Conservation (phyloP, 495 filamentous ascomycete species). For the Tuber calosporum region DNA sequence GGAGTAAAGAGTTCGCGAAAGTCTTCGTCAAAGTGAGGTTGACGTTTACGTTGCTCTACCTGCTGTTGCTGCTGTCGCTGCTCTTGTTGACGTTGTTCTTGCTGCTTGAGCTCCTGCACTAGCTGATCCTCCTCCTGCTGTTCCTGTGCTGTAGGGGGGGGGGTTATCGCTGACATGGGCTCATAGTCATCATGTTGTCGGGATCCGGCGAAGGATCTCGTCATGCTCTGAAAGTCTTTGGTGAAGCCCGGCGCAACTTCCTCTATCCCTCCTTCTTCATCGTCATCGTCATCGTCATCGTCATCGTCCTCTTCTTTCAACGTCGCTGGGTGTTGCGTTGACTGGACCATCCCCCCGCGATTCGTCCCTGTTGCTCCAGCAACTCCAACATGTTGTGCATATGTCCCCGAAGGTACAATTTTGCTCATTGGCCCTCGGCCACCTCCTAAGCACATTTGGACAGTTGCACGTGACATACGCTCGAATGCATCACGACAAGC, state of each 20-base stretch:
- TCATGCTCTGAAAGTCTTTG: conserved; percentile 2
- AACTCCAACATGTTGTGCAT: conserved; percentile 20
- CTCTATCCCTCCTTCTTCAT: conserved; percentile 8
- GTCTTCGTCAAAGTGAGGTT: conserved; percentile 39
- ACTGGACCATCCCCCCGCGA: conserved; percentile 2
- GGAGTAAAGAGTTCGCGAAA: conserved; percentile 39
- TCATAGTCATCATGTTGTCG: conserved; percentile 7
- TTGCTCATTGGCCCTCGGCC: conserved; percentile 34
- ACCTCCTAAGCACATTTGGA: conserved; percentile 59
- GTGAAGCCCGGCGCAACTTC: neutral
- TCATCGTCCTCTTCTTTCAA: conserved; percentile 17
- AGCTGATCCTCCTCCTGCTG: conserved; percentile 27
- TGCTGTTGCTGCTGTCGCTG: conserved; percentile 23
- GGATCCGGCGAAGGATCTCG: neutral
- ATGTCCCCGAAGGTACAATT: conserved; percentile 24
- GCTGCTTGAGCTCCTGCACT: conserved; percentile 37
- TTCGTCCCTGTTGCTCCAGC: conserved; percentile 23
- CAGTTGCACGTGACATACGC: conserved; percentile 86
- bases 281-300: conserved; percentile 16
- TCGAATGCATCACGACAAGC: conserved; percentile 90
- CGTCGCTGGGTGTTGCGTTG: conserved; percentile 8
- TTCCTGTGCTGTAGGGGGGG: conserved; percentile 20
- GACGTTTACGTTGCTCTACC: conserved; percentile 24
- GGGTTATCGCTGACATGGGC: conserved; percentile 24
- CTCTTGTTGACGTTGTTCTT: conserved; percentile 43